A percentile compares a stretch with the other conserved stretches of the same genome.
These are phyloP conservation scores for Podaxis sp. DNA, from an alignment of 768 basidiomycete genomes.

Conservation along the genomic window DNA sequence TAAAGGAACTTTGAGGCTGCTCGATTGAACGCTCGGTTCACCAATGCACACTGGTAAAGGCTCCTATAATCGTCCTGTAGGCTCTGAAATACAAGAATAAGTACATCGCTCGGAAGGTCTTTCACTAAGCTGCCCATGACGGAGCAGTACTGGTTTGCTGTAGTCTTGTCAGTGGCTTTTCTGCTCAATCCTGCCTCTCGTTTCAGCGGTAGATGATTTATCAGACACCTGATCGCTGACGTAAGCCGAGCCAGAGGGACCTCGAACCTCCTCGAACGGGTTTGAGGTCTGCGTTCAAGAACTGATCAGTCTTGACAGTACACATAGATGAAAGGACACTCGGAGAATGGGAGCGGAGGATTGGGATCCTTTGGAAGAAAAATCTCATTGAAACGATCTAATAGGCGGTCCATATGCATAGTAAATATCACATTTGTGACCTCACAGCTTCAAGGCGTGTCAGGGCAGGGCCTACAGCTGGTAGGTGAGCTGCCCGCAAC, in stretches of 20 bases:
- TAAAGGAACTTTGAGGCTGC: slow-evolving; percentile 49
- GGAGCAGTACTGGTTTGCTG: neutral
- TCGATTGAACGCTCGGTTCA: slow-evolving; percentile 44
- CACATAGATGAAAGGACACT: neutral
- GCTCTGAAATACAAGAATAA: slow-evolving; percentile 31
- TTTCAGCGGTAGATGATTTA: neutral
- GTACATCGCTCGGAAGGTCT: slow-evolving; percentile 33
- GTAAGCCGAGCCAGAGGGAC: slow-evolving; percentile 3
- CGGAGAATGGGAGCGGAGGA: neutral
- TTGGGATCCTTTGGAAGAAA: neutral
- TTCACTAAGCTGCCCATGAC: slow-evolving; percentile 6
- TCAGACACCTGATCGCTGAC: slow-evolving; percentile 6
- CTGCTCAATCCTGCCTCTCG: no score
- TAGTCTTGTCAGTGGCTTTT: neutral
- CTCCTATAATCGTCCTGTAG: slow-evolving; percentile 33
- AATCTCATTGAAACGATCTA: neutral
- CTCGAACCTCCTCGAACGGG: neutral
- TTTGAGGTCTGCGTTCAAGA: neutral
- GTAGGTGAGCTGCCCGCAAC: neutral
- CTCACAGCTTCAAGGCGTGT: neutral
- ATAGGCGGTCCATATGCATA: neutral
- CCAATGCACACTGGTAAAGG: slow-evolving; percentile 43
- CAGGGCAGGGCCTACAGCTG: neutral
- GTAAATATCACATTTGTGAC: neutral
- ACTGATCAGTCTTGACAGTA: neutral